phyloP scores from a whole-genome alignment of 2,329 filamentous ascomycete genomes.

The Lojkania enalia region DNA sequence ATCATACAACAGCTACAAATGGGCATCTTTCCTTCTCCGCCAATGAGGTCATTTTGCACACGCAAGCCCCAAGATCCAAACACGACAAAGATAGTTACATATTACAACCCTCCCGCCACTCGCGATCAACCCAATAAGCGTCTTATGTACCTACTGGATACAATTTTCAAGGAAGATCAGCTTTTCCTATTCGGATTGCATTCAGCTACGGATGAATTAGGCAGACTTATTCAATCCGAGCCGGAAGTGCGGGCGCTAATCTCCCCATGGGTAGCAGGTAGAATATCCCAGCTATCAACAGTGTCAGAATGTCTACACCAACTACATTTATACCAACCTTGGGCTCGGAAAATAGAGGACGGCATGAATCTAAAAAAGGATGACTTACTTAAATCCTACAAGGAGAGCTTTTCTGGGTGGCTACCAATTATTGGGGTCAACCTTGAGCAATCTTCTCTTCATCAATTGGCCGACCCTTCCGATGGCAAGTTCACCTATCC shows the following conservation, averaged over 20 bases:
- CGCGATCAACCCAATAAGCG: slow-evolving; percentile 10
- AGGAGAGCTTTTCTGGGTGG: slow-evolving; percentile 10
- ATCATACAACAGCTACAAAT: slow-evolving; percentile 11
- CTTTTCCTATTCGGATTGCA: slow-evolving; percentile 30
- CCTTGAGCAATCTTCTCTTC: slow-evolving; percentile 12
- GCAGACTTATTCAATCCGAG: slow-evolving; percentile 49
- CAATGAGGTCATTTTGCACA: slow-evolving; percentile 14
- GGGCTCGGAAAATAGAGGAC: slow-evolving; percentile 49
- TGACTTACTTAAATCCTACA: slow-evolving; percentile 2
- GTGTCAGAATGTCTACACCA: slow-evolving; percentile 51
- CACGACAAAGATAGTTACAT: slow-evolving; percentile 10
- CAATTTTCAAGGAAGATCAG: slow-evolving; percentile 4
- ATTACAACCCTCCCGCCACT: slow-evolving; percentile 8
- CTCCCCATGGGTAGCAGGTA: slow-evolving; percentile 40
- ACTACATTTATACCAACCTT: slow-evolving; percentile 54
- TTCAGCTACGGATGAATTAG: slow-evolving; percentile 53
- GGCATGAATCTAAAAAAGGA: slow-evolving; percentile 15
- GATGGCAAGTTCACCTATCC: slow-evolving; percentile 53
- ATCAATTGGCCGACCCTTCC: slow-evolving; percentile 37
- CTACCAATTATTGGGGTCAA: slow-evolving; percentile 4
- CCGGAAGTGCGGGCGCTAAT: slow-evolving; percentile 42
- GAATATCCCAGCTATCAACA: slow-evolving; percentile 54
- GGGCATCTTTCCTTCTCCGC: slow-evolving; percentile 14
- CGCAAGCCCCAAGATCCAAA: slow-evolving; percentile 13
- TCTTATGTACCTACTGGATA: slow-evolving; percentile 14